These are phyloP conservation scores for Pythium diclinum DNA, from an alignment of 352 stramenopile genomes.

Conservation along the genomic window DNA sequence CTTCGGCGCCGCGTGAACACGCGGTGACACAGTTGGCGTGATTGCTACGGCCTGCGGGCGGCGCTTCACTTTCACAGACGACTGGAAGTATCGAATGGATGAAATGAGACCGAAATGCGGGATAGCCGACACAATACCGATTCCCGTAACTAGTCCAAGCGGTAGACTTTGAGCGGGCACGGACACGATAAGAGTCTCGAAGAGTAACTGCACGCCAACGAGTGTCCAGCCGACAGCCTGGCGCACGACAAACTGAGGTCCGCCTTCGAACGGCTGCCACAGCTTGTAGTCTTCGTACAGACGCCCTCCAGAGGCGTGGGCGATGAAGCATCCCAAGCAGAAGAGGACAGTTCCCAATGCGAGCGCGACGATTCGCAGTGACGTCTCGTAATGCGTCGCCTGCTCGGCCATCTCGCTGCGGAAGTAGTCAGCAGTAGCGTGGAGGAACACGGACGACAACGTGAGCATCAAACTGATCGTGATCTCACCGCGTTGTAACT, in stretches of 20 bases:
- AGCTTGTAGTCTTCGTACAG: constrained; percentile 31
- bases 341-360: constrained; percentile 31
- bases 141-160: constrained; percentile 29
- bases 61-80: not conserved
- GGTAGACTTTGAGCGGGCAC: constrained; percentile 28
- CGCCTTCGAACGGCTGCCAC: constrained; percentile 54
- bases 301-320: constrained; percentile 33
- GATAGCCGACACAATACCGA: constrained; percentile 35
- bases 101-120: constrained; percentile 37
- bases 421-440: constrained; percentile 39
- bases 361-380: constrained; percentile 15
- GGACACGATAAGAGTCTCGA: constrained; percentile 43
- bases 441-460: constrained; percentile 36
- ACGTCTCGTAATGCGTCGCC: constrained; percentile 9
- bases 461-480: constrained; percentile 42
- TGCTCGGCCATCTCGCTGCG: constrained; percentile 23
- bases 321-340: constrained; percentile 29
- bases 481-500: constrained; percentile 31
- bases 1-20: constrained; percentile 13
- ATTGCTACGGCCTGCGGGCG: constrained; percentile 8
- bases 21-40: constrained; percentile 16
- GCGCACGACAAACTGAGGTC: constrained; percentile 39
- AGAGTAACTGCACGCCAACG: constrained; percentile 45
- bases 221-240: constrained; percentile 57
- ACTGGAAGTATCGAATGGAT: constrained; percentile 37